phyloP scores from a whole-genome alignment of 345 rosid genomes.

The Stellera chamaejasme region DNA sequence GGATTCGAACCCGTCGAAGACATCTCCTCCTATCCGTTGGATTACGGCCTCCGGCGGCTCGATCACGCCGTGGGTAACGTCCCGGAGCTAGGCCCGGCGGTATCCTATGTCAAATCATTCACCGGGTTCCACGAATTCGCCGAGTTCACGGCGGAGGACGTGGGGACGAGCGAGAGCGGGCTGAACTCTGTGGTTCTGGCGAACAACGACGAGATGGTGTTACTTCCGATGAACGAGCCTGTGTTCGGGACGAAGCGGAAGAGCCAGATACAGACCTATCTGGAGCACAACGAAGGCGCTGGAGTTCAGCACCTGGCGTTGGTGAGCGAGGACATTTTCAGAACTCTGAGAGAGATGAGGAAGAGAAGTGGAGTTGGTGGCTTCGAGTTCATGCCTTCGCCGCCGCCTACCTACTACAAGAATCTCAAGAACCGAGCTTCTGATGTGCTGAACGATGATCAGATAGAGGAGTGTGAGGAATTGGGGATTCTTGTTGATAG shows the following conservation, averaged over 20 bases:
- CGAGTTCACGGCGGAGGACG: slow-evolving; percentile 86
- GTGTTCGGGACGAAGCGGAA: slow-evolving; percentile 86
- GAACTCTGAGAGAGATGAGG: slow-evolving; percentile 75
- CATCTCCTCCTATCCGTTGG: slow-evolving; percentile 47
- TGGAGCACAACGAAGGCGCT: slow-evolving; percentile 91
- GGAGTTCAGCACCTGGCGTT: slow-evolving; percentile 86
- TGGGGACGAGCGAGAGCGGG: slow-evolving; percentile 89
- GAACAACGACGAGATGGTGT: slow-evolving; percentile 67
- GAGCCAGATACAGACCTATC: slow-evolving; percentile 89
- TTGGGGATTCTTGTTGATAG: slow-evolving; percentile 85
- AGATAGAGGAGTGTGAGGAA: slow-evolving; percentile 83
- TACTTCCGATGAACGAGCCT: slow-evolving; percentile 85
- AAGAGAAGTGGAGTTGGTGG: slow-evolving; percentile 76
- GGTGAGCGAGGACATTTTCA: slow-evolving; percentile 64
- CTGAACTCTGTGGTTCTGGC: slow-evolving; percentile 74
- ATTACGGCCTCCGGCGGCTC: slow-evolving; percentile 63
- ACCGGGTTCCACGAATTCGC: slow-evolving; percentile 94
- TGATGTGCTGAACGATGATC: slow-evolving; percentile 66
- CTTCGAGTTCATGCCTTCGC: slow-evolving; percentile 92
- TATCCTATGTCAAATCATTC: slow-evolving; percentile 54
- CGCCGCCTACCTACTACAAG: slow-evolving; percentile 76
- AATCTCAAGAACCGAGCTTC: slow-evolving; percentile 68
- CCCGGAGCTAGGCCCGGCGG: slow-evolving; percentile 54
- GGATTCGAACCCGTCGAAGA: slow-evolving; percentile 50
- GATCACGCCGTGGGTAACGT: slow-evolving; percentile 97